phyloP scores from a whole-genome alignment of 148 eudicot genomes.

The Chenopodium quinoa region DNA sequence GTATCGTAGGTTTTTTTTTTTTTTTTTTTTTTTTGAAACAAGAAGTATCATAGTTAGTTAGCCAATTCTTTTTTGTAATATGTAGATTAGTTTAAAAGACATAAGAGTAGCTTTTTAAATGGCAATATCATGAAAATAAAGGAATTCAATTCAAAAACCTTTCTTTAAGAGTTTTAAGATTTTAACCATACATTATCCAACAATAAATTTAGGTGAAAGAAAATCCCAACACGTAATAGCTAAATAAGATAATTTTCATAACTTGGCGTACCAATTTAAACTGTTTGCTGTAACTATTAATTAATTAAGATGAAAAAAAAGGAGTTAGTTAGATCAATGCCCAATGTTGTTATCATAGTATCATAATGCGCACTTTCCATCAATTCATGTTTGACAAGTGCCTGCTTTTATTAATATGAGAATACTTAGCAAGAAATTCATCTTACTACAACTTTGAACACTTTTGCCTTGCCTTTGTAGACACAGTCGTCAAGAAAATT shows the following conservation, averaged over 20 bases:
- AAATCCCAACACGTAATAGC: conserved; percentile 5
- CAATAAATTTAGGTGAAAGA: not conserved
- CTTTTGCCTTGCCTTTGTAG: not conserved
- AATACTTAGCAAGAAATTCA: not conserved
- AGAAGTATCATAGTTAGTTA: too few species aligned
- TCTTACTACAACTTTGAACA: not conserved
- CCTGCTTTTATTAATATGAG: not conserved
- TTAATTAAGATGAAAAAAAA: not conserved
- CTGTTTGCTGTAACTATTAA: not conserved
- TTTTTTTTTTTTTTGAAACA: too few species aligned
- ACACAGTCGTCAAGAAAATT: not conserved
- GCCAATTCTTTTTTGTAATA: too few species aligned
- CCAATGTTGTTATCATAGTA: not conserved
- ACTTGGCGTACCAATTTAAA: not conserved
- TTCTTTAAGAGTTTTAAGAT: too few species aligned
- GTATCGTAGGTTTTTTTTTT: too few species aligned
- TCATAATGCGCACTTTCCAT: not conserved
- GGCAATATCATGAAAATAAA: not conserved
- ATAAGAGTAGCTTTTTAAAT: not conserved
- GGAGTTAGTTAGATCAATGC: not conserved
- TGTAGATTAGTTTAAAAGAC: too few species aligned
- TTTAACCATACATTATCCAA: not conserved
- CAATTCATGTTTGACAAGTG: not conserved
- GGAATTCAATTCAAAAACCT: not conserved
- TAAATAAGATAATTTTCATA: not conserved